Evolutionary conservation across 169 alveolate species (phyloP).

Genomic region (Cryptosporidium xiaoi): DNA sequence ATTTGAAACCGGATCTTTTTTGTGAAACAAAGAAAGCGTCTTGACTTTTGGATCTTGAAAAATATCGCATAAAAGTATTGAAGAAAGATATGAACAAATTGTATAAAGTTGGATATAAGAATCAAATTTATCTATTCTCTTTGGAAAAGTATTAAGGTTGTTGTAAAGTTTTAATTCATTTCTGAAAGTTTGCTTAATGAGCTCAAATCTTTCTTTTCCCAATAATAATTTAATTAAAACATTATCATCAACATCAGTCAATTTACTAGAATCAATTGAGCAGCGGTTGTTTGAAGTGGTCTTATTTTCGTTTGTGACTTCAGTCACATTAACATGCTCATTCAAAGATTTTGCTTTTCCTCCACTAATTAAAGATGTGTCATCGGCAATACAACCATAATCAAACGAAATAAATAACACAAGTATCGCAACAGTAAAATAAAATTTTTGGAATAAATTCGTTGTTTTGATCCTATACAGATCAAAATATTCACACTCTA

Average conservation of each 20-base stretch:
- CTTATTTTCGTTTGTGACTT: too few relatives aligned
- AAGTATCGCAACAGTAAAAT: too few relatives aligned
- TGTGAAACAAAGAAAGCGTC: not conserved
- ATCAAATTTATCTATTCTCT: conserved; percentile 1
- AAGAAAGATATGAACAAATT: conserved; percentile 46
- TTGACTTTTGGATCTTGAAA: not conserved
- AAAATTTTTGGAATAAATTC: too few relatives aligned
- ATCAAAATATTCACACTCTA: too few relatives aligned
- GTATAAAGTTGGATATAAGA: conserved; percentile 40
- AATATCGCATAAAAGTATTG: conserved; percentile 43
- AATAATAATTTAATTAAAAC: conserved; percentile 1
- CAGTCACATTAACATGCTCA: too few relatives aligned
- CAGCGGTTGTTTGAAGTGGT: too few relatives aligned
- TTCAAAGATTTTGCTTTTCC: too few relatives aligned
- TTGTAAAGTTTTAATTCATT: conserved; percentile 28
- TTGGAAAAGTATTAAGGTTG: conserved; percentile 21
- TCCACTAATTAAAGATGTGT: too few relatives aligned
- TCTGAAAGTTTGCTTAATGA: conserved; percentile 3
- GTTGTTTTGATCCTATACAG: too few relatives aligned
- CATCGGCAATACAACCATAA: too few relatives aligned
- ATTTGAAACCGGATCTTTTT: too few relatives aligned
- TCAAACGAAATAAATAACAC: too few relatives aligned
- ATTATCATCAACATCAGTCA: not conserved
- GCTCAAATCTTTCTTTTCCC: conserved; percentile 20
- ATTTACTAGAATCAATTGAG: not conserved